Evolutionary conservation across 306 rosid species (phyloP).

Genomic region (Gastrolobium bilobum): DNA sequence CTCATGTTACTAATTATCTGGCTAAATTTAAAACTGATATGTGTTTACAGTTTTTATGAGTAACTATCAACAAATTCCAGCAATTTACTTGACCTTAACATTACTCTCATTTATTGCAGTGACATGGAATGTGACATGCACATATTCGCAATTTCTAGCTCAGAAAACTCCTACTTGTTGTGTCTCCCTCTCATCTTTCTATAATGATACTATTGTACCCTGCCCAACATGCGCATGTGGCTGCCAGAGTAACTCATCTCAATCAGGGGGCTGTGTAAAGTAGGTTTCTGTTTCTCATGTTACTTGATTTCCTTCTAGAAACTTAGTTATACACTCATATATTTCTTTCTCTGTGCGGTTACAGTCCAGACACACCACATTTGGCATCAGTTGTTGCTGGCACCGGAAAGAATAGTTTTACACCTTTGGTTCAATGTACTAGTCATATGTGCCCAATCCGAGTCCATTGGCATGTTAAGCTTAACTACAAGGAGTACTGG

Average conservation of each 20-base stretch:
- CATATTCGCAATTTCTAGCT: slow-evolving; percentile 88
- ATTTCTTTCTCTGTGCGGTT: slow-evolving; percentile 35
- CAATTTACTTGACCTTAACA: not conserved
- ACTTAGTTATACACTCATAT: slow-evolving; percentile 11
- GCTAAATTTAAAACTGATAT: slow-evolving; percentile 8
- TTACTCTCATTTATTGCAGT: slow-evolving; percentile 63
- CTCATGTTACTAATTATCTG: not conserved
- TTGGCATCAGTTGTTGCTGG: slow-evolving; percentile 76
- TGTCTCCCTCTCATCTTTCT: slow-evolving; percentile 88
- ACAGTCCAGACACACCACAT: slow-evolving; percentile 70
- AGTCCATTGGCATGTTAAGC: slow-evolving; percentile 91
- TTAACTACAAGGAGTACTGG: slow-evolving; percentile 88
- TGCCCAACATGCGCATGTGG: slow-evolving; percentile 88
- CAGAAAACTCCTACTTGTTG: slow-evolving; percentile 83
- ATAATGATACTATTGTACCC: slow-evolving; percentile 77
- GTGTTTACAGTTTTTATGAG: not conserved
- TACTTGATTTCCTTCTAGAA: slow-evolving; percentile 22
- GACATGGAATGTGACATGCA: slow-evolving; percentile 93
- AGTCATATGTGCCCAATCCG: slow-evolving; percentile 90
- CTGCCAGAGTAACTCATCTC: slow-evolving; percentile 65
- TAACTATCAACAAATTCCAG: not conserved
- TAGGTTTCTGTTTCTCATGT: slow-evolving; percentile 49
- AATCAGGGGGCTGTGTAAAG: slow-evolving; percentile 73
- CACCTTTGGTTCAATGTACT: slow-evolving; percentile 85
- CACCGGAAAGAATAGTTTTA: slow-evolving; percentile 52